phyloP scores from a whole-genome alignment of 106 monocot genomes.

The Iris macrosiphon region DNA sequence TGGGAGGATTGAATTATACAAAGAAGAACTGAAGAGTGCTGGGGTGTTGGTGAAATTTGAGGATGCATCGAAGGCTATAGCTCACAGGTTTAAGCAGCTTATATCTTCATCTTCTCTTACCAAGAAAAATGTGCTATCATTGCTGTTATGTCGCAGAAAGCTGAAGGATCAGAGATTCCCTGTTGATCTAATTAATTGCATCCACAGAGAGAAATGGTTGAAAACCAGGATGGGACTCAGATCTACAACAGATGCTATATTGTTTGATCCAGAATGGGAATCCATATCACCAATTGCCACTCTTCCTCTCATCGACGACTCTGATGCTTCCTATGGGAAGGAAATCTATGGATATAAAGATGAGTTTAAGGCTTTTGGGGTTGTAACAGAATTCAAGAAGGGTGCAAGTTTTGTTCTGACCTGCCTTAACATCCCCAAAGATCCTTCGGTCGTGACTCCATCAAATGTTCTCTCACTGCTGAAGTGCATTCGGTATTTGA shows the following conservation, averaged over 20 bases:
- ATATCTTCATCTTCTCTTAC: constrained; percentile 2
- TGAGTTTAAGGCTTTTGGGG: constrained; percentile 28
- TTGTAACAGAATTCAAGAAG: not conserved
- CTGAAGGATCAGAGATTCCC: constrained; percentile 3
- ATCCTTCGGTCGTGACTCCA: constrained; percentile 6
- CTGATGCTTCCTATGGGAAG: constrained; percentile 8
- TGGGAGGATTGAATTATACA: constrained; percentile 14
- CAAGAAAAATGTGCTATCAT: constrained; percentile 23
- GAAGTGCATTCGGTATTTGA: constrained; percentile 21
- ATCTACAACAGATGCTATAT: constrained; percentile 17
- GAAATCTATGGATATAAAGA: constrained; percentile 21
- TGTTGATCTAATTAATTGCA: constrained; percentile 5
- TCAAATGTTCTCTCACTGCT: constrained; percentile 19
- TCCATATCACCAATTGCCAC: constrained; percentile 18
- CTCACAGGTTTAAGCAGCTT: constrained; percentile 20
- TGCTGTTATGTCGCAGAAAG: constrained; percentile 19
- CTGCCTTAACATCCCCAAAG: constrained; percentile 17
- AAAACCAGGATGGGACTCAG: constrained; percentile 13
- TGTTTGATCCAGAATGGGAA: constrained; percentile 21
- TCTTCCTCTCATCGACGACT: constrained; percentile 24
- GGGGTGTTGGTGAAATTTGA: constrained; percentile 25
- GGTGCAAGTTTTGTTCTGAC: constrained; percentile 20
- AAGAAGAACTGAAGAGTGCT: constrained; percentile 24
- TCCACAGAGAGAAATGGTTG: constrained; percentile 30
- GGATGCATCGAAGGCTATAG: constrained; percentile 29